Evolutionary conservation across 2,329 filamentous ascomycete species (phyloP), one percentile per base, ranked within the genome.

Genomic region (Stemphylium beticola): DNA sequence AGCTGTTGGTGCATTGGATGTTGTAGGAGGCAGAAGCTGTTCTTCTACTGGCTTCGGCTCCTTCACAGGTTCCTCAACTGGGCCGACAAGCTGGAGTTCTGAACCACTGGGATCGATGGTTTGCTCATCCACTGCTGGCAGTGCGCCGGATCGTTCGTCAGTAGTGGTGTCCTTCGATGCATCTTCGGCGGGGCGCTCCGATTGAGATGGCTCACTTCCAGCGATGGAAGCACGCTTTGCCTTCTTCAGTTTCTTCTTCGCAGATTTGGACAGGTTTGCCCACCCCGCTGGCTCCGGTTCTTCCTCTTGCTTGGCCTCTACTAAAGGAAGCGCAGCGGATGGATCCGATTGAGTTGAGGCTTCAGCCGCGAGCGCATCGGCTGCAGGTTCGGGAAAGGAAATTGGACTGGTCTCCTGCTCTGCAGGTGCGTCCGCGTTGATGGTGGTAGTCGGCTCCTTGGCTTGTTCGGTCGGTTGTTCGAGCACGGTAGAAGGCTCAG

Each of bases 171-270:
- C 50, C 12, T 55, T 57, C 4, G 14, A 9, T 8, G 39, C 18
- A 18, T 32, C 49, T 32, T 64, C 61, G 15, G 47, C 38, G 9
- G 53, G 54, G 33, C 55, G 59, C 22, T 46, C 52, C 29, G 59
- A 53, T 33, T 56, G 52, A 22, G 55, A 59, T 14, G 17, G 40
- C 22, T 61, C 60, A n/a, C 38, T 49, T 10, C 64, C 58, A 11
- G 55, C 50, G 15, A 52, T 33, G 33, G 64, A 66, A 18, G 52
- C 52, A n/a, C 61, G 65, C 46, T 71, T 68, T 14, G 57, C 60
- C 44, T 69, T 71, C 58, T 69, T 68, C 3, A 59, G 53, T 49
- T 71, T 72, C 61, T 69, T 71, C 57, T 65, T 66, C 32, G 68
- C 64, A 2, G 65, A 33, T 47, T 72, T 71, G 4, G 66, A 67